These are phyloP conservation scores for Camillea tinctor DNA, from an alignment of 2,329 filamentous ascomycete species.

Conservation along the genomic window DNA sequence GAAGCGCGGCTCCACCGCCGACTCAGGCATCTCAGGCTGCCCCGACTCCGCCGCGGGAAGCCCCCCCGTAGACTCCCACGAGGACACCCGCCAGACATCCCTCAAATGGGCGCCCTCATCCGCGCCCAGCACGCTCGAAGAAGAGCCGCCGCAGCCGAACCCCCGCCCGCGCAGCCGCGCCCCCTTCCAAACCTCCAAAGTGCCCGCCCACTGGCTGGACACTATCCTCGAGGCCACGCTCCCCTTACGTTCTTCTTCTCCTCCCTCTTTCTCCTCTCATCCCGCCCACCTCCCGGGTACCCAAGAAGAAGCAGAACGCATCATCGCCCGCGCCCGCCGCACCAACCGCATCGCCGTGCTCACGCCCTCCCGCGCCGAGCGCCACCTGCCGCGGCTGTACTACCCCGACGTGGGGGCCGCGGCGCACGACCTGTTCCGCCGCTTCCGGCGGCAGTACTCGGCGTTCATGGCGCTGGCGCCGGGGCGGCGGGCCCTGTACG, in stretches of 20 bases:
- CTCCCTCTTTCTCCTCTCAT: not conserved
- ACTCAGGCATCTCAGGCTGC: not conserved
- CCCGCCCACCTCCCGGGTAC: too few species aligned
- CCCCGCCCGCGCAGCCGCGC: too few species aligned
- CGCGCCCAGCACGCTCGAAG: too few species aligned
- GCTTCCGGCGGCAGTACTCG: not conserved
- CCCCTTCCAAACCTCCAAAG: constrained; percentile 1
- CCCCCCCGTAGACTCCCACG: not conserved
- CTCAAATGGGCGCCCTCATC: too few species aligned
- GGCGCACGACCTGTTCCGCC: not conserved
- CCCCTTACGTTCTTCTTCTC: constrained; percentile 13
- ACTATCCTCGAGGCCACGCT: constrained; percentile 22
- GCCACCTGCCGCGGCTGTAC: not conserved
- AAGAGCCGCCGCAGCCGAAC: too few species aligned
- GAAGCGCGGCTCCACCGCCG: not conserved
- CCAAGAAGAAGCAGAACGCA: not conserved
- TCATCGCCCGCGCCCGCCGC: too few species aligned
- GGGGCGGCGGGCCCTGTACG: not conserved
- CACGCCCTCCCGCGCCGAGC: not conserved
- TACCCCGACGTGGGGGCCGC: not conserved
- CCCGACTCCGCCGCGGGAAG: not conserved
- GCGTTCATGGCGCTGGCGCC: not conserved
- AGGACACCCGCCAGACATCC: not conserved
- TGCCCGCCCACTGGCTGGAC: constrained; percentile 22
- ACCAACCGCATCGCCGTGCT: not conserved